phyloP scores from a whole-genome alignment of 2,329 filamentous ascomycete genomes.

The Dactylonectria estremocensis region DNA sequence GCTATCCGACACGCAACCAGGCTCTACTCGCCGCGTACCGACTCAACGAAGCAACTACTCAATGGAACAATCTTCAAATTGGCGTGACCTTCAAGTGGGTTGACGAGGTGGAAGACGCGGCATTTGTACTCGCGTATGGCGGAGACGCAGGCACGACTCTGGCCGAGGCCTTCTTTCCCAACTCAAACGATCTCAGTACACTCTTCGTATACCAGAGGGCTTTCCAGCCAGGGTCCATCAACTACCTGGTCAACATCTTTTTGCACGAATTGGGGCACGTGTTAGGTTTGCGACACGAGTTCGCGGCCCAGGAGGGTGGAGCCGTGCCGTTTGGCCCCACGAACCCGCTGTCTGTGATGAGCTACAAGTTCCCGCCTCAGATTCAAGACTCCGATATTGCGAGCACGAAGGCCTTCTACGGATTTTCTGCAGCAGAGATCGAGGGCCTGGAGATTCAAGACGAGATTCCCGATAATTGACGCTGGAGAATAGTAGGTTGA shows the following conservation, averaged over 20 bases:
- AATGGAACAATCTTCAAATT: conserved; percentile 13
- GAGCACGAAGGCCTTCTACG: background rate
- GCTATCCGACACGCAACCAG: too few relatives aligned
- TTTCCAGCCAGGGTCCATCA: background rate
- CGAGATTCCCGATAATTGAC: too few relatives aligned
- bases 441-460: too few relatives aligned
- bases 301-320: background rate
- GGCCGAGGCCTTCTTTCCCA: conserved; percentile 19
- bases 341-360: background rate
- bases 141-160: background rate
- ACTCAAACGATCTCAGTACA: background rate
- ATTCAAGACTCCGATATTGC: conserved; percentile 3
- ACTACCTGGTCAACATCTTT: background rate
- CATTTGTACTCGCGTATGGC: conserved; percentile 7
- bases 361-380: background rate
- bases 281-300: conserved; percentile 1
- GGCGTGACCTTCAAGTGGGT: conserved; percentile 19
- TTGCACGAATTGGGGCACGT: conserved; percentile 4
- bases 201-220: conserved; percentile 2
- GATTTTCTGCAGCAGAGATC: too few relatives aligned
- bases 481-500: too few relatives aligned
- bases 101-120: background rate
- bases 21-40: too few relatives aligned
- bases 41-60: too few relatives aligned
- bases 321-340: background rate